Evolutionary conservation across 139 green algal genomes (phyloP), one percentile per base, ranked within the genome.

Genomic region (Ulvella scutata): DNA sequence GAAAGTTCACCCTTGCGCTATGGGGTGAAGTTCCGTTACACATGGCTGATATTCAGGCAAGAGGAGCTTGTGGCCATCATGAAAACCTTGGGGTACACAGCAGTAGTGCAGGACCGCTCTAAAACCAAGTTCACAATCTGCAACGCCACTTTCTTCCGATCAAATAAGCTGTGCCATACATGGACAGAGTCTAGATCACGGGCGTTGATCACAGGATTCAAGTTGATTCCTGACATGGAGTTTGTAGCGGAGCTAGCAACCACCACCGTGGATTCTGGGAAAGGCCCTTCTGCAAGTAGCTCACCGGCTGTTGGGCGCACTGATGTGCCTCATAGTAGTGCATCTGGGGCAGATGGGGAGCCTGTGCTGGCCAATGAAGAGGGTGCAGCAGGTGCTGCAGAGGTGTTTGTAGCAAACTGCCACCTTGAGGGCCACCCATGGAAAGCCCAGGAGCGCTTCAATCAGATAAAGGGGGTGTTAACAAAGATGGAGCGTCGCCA

Each of bases 61-160:
- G 20, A 10, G 51, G 51, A 67, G 17, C 31, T 67, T 36, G 33
- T 26, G 51, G 51, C 31, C 51, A 36, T 67, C 2, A 67, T 67
- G 51, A n/a, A 26, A 6, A 26, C 13, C 9, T 26, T n/a, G 51
- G 51, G 51, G 51, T 67, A 67, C 51, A 26, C 31, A 6, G 7
- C 13, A 13, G 51, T 67, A 6, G 17, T 67, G 17, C 51, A 67
- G 51, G 51, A 67, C 51, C 51, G 51, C 51, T 36, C 9, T 26
- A 26, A 26, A n/a, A 67, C n/a, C 51, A 67, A 67, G 51, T 67
- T 67, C 51, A 67, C 51, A 6, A 67, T 67, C 51, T n/a, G 51
- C 51, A 67, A 67, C 51, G 6, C 33, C 51, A 67, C 51, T 26
- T 29, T 67, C 13, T 67, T 34, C 51, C 51, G 51, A n/a, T 13